phyloP scores from a whole-genome alignment of 1,284 basidiomycete genomes.

The Pseudozyma thailandica region DNA sequence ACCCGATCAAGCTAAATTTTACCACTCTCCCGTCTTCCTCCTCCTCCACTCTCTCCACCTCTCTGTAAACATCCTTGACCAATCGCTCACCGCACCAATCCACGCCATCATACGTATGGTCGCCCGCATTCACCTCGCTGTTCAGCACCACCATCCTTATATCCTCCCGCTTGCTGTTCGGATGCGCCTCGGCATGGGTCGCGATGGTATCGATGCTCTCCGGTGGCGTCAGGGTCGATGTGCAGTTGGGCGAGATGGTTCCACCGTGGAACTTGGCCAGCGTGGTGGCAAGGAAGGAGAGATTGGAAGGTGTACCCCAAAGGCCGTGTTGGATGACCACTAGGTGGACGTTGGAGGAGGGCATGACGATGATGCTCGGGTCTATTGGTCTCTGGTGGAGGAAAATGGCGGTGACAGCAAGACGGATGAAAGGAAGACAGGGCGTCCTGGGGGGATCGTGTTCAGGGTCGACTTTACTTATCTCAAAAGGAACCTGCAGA shows the following conservation, averaged over 20 bases:
- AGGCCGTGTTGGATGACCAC: constrained; percentile 83
- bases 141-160: constrained; percentile 72
- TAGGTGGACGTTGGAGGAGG: constrained; percentile 73
- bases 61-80: constrained; percentile 73
- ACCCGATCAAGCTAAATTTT: constrained; percentile 68
- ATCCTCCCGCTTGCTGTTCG: constrained; percentile 13
- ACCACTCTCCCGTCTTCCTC: constrained; percentile 26
- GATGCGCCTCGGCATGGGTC: constrained; percentile 12
- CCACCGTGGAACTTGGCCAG: constrained; percentile 65
- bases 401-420: too few species aligned
- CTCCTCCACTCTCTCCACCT: constrained; percentile 30
- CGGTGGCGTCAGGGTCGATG: constrained; percentile 9
- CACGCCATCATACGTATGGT: constrained; percentile 78
- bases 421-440: too few species aligned
- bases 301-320: constrained; percentile 79
- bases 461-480: too few species aligned
- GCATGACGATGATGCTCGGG: too few species aligned
- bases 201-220: constrained; percentile 24
- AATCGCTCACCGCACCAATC: constrained; percentile 80
- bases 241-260: constrained; percentile 12
- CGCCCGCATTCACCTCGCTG: constrained; percentile 73
- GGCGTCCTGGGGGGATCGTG: too few species aligned
- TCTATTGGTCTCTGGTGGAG: too few species aligned
- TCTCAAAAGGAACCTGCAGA: too few species aligned
- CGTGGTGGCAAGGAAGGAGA: constrained; percentile 71